Conservation (phyloP, 805 yeast genomes). For the Candida incommunis region DNA sequence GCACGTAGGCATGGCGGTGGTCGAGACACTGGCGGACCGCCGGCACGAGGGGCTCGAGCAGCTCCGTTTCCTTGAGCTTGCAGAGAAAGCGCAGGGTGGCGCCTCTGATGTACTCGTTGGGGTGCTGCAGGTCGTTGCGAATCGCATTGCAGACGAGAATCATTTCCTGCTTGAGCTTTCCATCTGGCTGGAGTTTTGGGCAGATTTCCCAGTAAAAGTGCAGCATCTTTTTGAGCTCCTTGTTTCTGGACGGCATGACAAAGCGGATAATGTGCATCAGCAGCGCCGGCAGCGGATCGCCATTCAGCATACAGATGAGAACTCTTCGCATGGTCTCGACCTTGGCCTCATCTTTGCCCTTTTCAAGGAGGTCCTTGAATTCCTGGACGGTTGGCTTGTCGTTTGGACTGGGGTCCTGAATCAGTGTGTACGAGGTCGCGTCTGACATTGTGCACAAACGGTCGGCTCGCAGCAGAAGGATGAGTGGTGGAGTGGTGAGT, state of each 20-base stretch:
- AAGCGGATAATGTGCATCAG: conserved; percentile 95
- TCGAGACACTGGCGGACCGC: conserved; percentile 81
- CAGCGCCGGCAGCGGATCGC: conserved; percentile 82
- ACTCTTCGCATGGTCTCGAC: conserved; percentile 82
- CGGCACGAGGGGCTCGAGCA: conserved; percentile 90
- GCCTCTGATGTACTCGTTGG: conserved; percentile 94
- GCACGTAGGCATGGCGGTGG: conserved; percentile 94
- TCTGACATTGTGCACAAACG: conserved; percentile 30
- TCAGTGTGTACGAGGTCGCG: conserved; percentile 17
- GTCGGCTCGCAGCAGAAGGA: too few relatives aligned
- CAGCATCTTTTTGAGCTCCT: conserved; percentile 79
- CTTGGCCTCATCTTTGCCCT: conserved; percentile 78
- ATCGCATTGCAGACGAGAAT: conserved; percentile 96
- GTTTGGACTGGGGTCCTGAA: conserved; percentile 11
- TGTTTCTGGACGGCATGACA: conserved; percentile 90
- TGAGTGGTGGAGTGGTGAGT: background rate
- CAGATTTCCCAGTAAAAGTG: conserved; percentile 98
- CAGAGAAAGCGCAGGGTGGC: conserved; percentile 84
- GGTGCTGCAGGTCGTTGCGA: conserved; percentile 94
- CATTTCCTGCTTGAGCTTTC: conserved; percentile 96
- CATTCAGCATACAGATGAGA: conserved; percentile 75
- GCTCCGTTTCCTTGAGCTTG: conserved; percentile 83
- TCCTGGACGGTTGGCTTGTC: conserved; percentile 45
- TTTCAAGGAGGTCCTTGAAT: conserved; percentile 66
- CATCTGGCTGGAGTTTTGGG: conserved; percentile 76